Conservation (phyloP, 345 rosid species). For the Balakata baccata region DNA sequence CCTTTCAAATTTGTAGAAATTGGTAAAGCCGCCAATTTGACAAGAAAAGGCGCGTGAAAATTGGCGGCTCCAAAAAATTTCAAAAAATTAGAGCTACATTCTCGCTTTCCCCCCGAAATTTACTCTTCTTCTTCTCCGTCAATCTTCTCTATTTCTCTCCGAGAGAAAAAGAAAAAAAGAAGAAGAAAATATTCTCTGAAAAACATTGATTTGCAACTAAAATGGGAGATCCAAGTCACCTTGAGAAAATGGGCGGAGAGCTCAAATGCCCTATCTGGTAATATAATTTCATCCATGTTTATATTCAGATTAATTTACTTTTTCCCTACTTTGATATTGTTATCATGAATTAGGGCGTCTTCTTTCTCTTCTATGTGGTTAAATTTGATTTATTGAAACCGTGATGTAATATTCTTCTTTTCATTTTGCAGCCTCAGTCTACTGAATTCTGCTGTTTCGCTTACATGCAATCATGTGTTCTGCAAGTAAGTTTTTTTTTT, state of each 20-base stretch:
- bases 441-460: conserved; percentile 61
- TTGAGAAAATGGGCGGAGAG: conserved; percentile 92
- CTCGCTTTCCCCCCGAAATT: neutral
- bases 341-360: neutral
- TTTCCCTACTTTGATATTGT: neutral
- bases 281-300: neutral
- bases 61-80: conserved; percentile 11
- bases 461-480: conserved; percentile 77
- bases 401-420: neutral
- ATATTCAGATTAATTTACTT: neutral
- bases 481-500: too few species aligned
- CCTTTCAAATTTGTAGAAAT: too few species aligned
- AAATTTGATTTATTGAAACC: neutral
- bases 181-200: too few species aligned
- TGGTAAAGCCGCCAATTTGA: neutral
- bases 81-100: neutral
- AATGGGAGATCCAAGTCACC: conserved; percentile 64
- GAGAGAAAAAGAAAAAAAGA: neutral
- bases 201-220: neutral
- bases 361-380: neutral
- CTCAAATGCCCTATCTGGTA: conserved; percentile 97
- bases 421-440: conserved; percentile 64
- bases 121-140: neutral
- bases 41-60: conserved; percentile 5
- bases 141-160: too few species aligned